Percentiles rank a stretch among this genome's conserved stretches.
Conservation (phyloP, 2,329 filamentous ascomycete species). For the Chalaropsis thielavioides region DNA sequence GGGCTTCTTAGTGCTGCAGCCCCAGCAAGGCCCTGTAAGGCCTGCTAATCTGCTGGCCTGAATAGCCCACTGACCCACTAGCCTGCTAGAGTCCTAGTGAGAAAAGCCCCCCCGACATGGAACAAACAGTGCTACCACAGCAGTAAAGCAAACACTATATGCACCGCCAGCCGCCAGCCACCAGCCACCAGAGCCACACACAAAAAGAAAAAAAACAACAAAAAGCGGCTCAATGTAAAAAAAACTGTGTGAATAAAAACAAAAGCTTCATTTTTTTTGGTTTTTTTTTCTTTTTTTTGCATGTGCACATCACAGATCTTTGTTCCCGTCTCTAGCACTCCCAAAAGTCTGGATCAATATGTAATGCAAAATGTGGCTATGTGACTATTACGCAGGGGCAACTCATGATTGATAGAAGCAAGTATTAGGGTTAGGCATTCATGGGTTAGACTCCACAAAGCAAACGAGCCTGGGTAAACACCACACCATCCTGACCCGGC, state of each 20-base stretch:
- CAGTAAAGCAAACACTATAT: not conserved
- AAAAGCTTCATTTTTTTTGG: too few species aligned
- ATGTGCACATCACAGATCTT: not conserved
- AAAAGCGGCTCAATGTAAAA: not conserved
- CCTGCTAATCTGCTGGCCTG: not conserved
- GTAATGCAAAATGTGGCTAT: not conserved
- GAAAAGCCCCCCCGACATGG: not conserved
- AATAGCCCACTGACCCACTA: too few species aligned
- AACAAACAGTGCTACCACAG: not conserved
- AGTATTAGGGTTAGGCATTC: not conserved
- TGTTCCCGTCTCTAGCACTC: not conserved
- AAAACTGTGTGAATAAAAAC: not conserved
- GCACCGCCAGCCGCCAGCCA: not conserved
- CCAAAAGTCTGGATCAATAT: not conserved
- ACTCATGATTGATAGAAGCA: too few species aligned
- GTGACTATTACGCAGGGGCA: not conserved
- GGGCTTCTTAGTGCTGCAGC: not conserved
- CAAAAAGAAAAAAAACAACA: not conserved
- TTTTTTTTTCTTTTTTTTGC: not conserved
- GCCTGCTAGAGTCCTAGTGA: not conserved
- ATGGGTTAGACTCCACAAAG: not conserved
- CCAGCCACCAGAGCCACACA: not conserved
- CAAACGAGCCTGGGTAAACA: not conserved
- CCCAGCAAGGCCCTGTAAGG: not conserved
- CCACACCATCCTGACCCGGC: too few species aligned